phyloP scores from a whole-genome alignment of 257 asterid genomes.

The Solanum chiquidenum region DNA sequence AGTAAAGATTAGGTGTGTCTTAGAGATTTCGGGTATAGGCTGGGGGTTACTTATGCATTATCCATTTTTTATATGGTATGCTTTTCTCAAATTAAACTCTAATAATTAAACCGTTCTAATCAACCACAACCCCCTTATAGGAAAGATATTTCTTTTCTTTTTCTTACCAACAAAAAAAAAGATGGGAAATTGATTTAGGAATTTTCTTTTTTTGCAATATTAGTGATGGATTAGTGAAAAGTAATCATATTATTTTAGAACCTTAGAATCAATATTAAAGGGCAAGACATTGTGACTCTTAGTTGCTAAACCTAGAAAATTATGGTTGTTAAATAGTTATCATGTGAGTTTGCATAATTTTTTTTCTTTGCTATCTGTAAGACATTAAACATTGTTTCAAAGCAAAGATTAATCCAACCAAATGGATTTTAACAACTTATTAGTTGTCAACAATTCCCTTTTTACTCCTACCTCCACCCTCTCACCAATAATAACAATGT shows the following conservation, averaged over 20 bases:
- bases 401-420: constrained; percentile 38
- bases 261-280: not conserved
- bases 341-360: constrained; percentile 12
- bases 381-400: constrained; percentile 33
- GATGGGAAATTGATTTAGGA: not conserved
- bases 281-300: not conserved
- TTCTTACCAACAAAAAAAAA: not conserved
- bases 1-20: too few relatives aligned
- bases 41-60: too few relatives aligned
- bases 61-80: not conserved
- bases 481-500: not conserved
- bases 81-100: not conserved
- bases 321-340: constrained; percentile 36
- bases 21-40: too few relatives aligned
- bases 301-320: not conserved
- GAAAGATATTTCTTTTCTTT: not conserved
- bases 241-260: not conserved
- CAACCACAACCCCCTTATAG: not conserved
- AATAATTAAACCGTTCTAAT: not conserved
- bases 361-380: not conserved
- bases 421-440: not conserved
- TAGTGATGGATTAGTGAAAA: not conserved
- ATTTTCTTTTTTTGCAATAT: not conserved
- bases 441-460: not conserved
- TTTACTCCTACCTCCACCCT: not conserved